Evolutionary conservation across 805 yeast genomes (phyloP).

Genomic region (Candida gorgasii): DNA sequence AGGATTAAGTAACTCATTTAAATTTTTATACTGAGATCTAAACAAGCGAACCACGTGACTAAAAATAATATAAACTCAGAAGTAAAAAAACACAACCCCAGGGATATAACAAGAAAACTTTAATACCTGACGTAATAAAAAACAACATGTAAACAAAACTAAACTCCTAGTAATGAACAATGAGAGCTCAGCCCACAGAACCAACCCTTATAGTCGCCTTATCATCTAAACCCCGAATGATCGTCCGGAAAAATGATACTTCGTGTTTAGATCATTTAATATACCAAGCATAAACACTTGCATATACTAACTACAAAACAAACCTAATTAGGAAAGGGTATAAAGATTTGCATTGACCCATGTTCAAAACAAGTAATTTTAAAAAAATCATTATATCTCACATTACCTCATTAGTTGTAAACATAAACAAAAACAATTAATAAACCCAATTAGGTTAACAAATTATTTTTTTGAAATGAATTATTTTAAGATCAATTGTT

Average conservation of each 20-base stretch:
- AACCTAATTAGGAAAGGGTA: constrained; percentile 1
- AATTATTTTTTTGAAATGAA: not conserved
- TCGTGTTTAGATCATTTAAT: not conserved
- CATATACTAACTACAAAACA: not conserved
- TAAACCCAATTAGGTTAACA: constrained; percentile 13
- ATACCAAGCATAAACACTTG: not conserved
- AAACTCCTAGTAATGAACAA: no score
- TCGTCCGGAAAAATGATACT: not conserved
- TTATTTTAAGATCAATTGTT: not conserved
- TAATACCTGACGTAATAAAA: no score
- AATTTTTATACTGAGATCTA: no score
- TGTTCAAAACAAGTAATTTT: not conserved
- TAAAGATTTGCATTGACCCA: not conserved
- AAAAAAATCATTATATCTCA: not conserved
- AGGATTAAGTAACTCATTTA: no score
- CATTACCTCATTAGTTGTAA: constrained; percentile 10
- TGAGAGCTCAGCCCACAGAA: no score
- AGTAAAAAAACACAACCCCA: not conserved
- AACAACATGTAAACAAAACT: not conserved
- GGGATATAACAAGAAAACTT: no score
- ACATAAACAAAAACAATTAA: constrained; percentile 17
- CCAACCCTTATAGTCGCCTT: not conserved
- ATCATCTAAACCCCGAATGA: not conserved
- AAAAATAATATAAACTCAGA: no score
- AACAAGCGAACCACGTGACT: no score